Base-by-base conservation (phyloP, 768 basidiomycete species). In the Amanita inopinata region DNA sequence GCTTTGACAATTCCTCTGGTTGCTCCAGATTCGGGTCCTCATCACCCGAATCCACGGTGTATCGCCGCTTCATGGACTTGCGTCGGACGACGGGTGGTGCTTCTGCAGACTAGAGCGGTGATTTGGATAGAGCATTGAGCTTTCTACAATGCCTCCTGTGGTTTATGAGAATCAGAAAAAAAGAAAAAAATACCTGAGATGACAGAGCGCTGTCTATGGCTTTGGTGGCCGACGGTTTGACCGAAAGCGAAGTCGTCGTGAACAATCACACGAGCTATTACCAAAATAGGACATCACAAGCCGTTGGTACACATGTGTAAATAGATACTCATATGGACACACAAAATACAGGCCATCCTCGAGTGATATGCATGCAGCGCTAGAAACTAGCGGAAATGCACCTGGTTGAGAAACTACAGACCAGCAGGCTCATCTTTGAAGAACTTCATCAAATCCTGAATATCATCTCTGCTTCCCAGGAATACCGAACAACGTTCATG, bases 401-500 rank as follows among this genome's bases (percentile, higher is more conserved):
- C 28, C 11, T 17, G 36, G 45, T 24, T 23, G 27, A 32, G 40
- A 20, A 18, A 41, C 37, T 45, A 45, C 44, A 49, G 25, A 48
- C 38, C 59, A 12, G 50, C 33, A 11, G 60, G 56, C 12, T 60
- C 53, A 25, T 70, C 68, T 51, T 77, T 70, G 64, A 90, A 93
- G 62, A 85, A 94, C 68, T 80, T 89, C 61, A 83, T 74, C 53
- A 98, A 51, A 58, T 99, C 96, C 56, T 73, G 64, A 23, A 99
- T 91, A 57, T 99, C 96, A 43, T 98, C 93, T 55, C 78, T 80
- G 61, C 82, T 86, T 19, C 96, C 96, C 20, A 99, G 67, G 70
- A 92, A 99, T 18, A 98, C 86, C 3, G 94, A 71, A 64, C 84
- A 87, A 23, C 96, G 78, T 57, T 96, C 84, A 57, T 99, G 96